Percentiles rank a stretch among this genome's conserved stretches.
Evolutionary conservation across 495 filamentous ascomycete genomes (phyloP).

Genomic region (Delitschia confertaspora): DNA sequence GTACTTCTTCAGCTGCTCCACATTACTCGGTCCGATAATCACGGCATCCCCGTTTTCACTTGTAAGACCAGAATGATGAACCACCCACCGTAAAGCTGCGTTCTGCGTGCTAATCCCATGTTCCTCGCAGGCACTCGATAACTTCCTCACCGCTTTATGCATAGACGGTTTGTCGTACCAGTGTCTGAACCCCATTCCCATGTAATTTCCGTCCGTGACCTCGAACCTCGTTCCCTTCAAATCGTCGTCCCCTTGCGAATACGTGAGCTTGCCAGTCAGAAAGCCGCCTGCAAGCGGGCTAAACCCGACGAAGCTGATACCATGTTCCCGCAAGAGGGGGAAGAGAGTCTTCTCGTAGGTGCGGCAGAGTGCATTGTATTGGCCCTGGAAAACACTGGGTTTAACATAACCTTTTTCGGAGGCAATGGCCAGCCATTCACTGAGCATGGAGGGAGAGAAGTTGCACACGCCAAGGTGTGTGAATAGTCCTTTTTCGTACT

Average conservation of each 20-base stretch:
- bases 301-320: constrained; percentile 4
- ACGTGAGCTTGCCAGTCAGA: constrained; percentile 36
- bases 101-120: constrained; percentile 1
- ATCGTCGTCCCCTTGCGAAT: neutral
- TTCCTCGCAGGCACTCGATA: neutral
- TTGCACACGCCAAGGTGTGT: constrained; percentile 38
- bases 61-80: neutral
- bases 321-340: constrained; percentile 8
- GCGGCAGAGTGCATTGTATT: constrained; percentile 38
- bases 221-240: constrained; percentile 11
- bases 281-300: constrained; percentile 12
- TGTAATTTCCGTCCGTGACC: neutral
- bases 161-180: constrained; percentile 11
- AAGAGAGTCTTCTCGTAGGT: constrained; percentile 17
- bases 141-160: constrained; percentile 6
- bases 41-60: constrained; percentile 4
- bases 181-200: neutral
- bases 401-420: constrained; percentile 24
- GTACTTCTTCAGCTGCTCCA: constrained; percentile 2
- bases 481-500: constrained; percentile 1
- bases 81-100: constrained; percentile 2
- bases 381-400: constrained; percentile 29
- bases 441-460: constrained; percentile 30
- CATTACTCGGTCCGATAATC: constrained; percentile 6
- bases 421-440: constrained; percentile 35